Evolutionary conservation across 2,329 filamentous ascomycete genomes (phyloP).

Genomic region (Calonectria naviculata): DNA sequence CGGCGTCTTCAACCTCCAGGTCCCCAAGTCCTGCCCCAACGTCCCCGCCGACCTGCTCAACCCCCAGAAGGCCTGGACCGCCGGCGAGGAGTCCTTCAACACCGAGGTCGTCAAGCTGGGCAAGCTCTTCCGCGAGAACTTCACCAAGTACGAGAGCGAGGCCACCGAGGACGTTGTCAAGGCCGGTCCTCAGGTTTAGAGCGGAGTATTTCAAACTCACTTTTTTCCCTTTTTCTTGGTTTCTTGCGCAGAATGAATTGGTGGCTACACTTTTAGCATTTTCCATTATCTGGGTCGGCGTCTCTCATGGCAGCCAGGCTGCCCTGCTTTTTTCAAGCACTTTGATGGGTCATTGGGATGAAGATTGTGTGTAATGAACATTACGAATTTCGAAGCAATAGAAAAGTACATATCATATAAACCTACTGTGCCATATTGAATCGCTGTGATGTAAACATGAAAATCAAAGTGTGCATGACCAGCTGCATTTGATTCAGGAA

Average conservation of each 20-base stretch:
- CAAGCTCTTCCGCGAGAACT: slow-evolving; percentile 93
- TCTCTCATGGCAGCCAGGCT: slow-evolving; percentile 43
- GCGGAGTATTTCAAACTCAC: background rate
- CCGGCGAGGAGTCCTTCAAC: slow-evolving; percentile 83
- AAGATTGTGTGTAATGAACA: slow-evolving; percentile 42
- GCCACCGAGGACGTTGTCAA: slow-evolving; percentile 83
- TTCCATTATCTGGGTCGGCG: slow-evolving; percentile 39
- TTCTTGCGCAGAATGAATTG: slow-evolving; percentile 20
- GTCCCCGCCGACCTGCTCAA: slow-evolving; percentile 95
- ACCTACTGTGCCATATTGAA: background rate
- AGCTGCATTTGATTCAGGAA: background rate
- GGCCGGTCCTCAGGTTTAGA: slow-evolving; percentile 63
- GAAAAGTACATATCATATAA: slow-evolving; percentile 37
- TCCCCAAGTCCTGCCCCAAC: slow-evolving; percentile 91
- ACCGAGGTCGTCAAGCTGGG: slow-evolving; percentile 92
- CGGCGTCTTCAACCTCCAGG: slow-evolving; percentile 94
- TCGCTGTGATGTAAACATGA: background rate
- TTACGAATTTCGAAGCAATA: slow-evolving; percentile 40
- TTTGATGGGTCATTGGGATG: slow-evolving; percentile 31
- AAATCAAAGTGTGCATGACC: background rate
- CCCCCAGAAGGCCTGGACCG: slow-evolving; percentile 92
- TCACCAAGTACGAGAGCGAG: slow-evolving; percentile 92
- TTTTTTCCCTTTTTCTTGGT: background rate
- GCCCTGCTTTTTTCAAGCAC: slow-evolving; percentile 34
- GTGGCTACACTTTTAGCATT: slow-evolving; percentile 34